Percentiles rank a stretch among this genome's conserved stretches.
Conservation (phyloP, 768 basidiomycete species). For the Chalciporus sphaerocephalus region DNA sequence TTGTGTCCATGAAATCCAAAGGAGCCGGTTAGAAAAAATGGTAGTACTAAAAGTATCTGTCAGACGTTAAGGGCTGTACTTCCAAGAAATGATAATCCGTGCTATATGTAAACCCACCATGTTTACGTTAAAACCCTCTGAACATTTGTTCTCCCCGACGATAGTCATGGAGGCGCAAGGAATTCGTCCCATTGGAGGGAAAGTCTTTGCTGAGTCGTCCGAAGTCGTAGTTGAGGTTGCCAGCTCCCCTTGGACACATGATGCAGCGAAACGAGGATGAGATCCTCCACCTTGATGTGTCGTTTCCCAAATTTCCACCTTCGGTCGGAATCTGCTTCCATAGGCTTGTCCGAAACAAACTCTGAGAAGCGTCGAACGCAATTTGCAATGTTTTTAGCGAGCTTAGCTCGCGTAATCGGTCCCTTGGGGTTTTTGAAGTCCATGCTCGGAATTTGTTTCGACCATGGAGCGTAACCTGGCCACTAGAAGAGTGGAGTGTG, state of each 20-base stretch:
- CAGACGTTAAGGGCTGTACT: no score
- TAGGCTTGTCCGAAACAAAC: slow-evolving; percentile 45
- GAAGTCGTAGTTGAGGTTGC: slow-evolving; percentile 72
- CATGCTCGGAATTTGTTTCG: slow-evolving; percentile 76
- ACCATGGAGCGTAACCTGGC: slow-evolving; percentile 78
- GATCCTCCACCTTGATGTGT: slow-evolving; percentile 59
- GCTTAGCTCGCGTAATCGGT: slow-evolving; percentile 70
- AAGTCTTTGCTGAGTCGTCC: background rate
- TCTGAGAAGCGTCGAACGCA: slow-evolving; percentile 66
- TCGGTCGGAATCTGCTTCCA: slow-evolving; percentile 62
- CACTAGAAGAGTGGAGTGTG: slow-evolving; percentile 43
- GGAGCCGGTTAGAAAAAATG: no score
- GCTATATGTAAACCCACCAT: background rate
- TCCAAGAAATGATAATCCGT: background rate
- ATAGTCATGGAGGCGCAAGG: slow-evolving; percentile 4
- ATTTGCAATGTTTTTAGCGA: slow-evolving; percentile 78
- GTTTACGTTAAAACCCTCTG: background rate
- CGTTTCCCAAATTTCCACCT: slow-evolving; percentile 59
- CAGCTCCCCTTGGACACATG: slow-evolving; percentile 81
- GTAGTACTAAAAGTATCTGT: no score
- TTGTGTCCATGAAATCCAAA: no score
- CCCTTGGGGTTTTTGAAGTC: slow-evolving; percentile 77
- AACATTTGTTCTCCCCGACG: background rate
- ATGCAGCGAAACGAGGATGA: slow-evolving; percentile 73
- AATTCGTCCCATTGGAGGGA: slow-evolving; percentile 3